Percentiles rank a stretch among this genome's conserved stretches.
Conservation (phyloP, 805 yeast genomes). For the Kodamaea kaohsiungensis region DNA sequence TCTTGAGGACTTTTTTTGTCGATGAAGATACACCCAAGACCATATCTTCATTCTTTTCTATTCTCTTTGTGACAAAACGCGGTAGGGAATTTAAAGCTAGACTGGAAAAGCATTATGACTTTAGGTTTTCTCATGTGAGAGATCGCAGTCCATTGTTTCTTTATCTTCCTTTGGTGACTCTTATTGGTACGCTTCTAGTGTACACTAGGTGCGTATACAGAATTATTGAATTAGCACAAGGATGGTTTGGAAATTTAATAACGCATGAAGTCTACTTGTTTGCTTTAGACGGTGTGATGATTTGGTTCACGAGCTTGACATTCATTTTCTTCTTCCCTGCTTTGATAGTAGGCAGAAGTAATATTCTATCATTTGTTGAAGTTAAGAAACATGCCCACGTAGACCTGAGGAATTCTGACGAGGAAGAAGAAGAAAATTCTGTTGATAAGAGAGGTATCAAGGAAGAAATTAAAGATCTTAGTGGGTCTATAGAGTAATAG, state of each 20-base stretch:
- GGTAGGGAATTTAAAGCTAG: slow-evolving; percentile 19
- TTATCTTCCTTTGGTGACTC: slow-evolving; percentile 45
- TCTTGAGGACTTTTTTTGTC: slow-evolving; percentile 16
- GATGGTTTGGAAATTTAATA: slow-evolving; percentile 70
- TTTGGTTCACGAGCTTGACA: slow-evolving; percentile 22
- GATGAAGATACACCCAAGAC: background rate
- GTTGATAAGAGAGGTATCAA: too few species aligned
- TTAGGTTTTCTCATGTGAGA: slow-evolving; percentile 37
- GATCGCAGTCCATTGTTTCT: slow-evolving; percentile 30
- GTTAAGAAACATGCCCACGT: background rate
- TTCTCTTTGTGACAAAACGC: slow-evolving; percentile 23
- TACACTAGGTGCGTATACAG: slow-evolving; percentile 73
- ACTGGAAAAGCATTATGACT: slow-evolving; percentile 32
- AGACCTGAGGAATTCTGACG: too few species aligned
- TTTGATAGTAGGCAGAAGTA: slow-evolving; percentile 51
- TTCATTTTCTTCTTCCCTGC: slow-evolving; percentile 61
- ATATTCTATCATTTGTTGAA: slow-evolving; percentile 4
- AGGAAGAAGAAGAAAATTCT: too few species aligned
- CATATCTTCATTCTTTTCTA: slow-evolving; percentile 13
- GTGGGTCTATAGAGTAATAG: too few species aligned
- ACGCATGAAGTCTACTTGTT: slow-evolving; percentile 44
- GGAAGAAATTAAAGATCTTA: too few species aligned
- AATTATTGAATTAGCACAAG: slow-evolving; percentile 68
- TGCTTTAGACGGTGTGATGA: slow-evolving; percentile 32
- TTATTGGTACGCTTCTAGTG: slow-evolving; percentile 53